Conservation (phyloP, 2,329 filamentous ascomycete genomes). For the Cercospora sp. region DNA sequence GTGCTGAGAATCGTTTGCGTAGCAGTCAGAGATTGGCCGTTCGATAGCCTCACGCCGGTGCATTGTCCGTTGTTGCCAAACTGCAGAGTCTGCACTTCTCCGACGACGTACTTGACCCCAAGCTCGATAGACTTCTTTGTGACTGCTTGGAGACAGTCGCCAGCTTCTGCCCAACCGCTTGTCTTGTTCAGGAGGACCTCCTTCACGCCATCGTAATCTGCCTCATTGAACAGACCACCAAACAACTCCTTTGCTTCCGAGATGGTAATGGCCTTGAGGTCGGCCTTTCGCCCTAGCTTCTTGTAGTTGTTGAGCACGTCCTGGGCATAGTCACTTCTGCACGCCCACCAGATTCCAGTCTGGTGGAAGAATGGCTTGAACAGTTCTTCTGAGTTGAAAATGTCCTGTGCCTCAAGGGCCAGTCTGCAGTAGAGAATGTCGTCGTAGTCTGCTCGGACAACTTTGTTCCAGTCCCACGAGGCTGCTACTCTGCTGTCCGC, state of each 20-base stretch:
- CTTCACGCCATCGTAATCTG: conserved; percentile 60
- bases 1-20: conserved; percentile 45
- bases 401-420: conserved; percentile 64
- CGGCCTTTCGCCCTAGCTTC: conserved; percentile 50
- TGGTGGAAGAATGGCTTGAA: conserved; percentile 57
- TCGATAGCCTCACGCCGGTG: conserved; percentile 44
- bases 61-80: conserved; percentile 46
- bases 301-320: conserved; percentile 54
- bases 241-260: conserved; percentile 58
- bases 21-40: conserved; percentile 39
- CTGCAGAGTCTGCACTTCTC: conserved; percentile 52
- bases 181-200: conserved; percentile 62
- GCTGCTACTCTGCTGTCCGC: conserved; percentile 52
- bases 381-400: conserved; percentile 60
- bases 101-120: conserved; percentile 61
- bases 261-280: conserved; percentile 50
- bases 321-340: conserved; percentile 50
- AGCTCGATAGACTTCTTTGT: conserved; percentile 55
- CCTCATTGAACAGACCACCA: conserved; percentile 60
- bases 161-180: conserved; percentile 65
- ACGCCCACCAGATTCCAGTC: conserved; percentile 54
- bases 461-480: conserved; percentile 74
- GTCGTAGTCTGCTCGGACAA: conserved; percentile 68
- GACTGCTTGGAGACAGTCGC: conserved; percentile 57
- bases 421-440: conserved; percentile 64